Percentiles rank a stretch among this genome's conserved stretches.
phyloP scores from a whole-genome alignment of 2,329 filamentous ascomycete species.

The Verticillium longisporum region DNA sequence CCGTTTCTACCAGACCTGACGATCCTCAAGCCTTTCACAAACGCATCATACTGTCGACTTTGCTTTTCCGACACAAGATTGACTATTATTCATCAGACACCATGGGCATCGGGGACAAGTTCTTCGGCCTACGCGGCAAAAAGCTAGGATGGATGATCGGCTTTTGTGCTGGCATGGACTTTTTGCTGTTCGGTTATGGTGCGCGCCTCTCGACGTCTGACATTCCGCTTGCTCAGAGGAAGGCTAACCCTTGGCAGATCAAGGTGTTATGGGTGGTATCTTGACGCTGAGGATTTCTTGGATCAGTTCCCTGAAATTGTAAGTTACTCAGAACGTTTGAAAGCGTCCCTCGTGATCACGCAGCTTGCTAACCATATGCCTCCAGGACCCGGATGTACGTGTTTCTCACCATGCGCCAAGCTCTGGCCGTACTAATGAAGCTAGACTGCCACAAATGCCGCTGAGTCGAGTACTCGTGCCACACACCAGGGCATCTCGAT shows the following conservation, averaged over 20 bases:
- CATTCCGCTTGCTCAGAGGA: neutral
- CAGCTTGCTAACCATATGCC: neutral
- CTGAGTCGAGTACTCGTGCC: conserved; percentile 33
- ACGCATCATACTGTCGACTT: neutral
- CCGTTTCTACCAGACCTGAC: neutral
- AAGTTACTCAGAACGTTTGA: neutral
- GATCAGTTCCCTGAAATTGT: conserved; percentile 42
- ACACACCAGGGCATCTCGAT: conserved; percentile 48
- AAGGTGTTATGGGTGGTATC: conserved; percentile 70
- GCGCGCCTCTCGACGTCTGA: conserved; percentile 3
- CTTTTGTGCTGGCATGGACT: conserved; percentile 66
- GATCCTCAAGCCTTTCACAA: neutral
- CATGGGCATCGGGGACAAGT: conserved; percentile 25
- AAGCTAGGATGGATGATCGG: conserved; percentile 63
- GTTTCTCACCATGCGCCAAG: neutral
- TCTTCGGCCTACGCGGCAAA: conserved; percentile 59
- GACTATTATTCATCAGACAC: neutral
- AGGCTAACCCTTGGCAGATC: conserved; percentile 44
- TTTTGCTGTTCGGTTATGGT: conserved; percentile 56
- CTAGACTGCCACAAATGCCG: conserved; percentile 17
- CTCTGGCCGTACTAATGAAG: conserved; percentile 6
- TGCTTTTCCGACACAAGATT: neutral
- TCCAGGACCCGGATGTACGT: conserved; percentile 1
- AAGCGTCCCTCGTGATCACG: neutral
- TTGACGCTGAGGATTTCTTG: conserved; percentile 58